phyloP scores from a whole-genome alignment of 1,139 yeast species.

The Blastobotrys illinoisensis region DNA sequence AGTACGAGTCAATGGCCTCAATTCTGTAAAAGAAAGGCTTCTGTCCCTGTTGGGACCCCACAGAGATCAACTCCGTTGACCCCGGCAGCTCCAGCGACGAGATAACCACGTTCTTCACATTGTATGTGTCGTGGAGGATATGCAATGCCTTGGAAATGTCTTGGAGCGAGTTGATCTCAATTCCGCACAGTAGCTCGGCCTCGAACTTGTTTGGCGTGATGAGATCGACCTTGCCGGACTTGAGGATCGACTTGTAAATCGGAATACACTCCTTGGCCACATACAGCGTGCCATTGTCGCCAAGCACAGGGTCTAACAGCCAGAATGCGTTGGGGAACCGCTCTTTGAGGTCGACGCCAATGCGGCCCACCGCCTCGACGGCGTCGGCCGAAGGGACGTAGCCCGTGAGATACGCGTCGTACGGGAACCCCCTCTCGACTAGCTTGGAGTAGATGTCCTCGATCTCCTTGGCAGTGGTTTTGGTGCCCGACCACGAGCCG shows the following conservation, averaged over 20 bases:
- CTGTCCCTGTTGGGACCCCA: slow-evolving; percentile 12
- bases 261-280: slow-evolving; percentile 67
- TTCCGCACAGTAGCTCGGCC: slow-evolving; percentile 63
- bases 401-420: slow-evolving; percentile 65
- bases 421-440: slow-evolving; percentile 39
- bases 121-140: slow-evolving; percentile 45
- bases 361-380: slow-evolving; percentile 44
- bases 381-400: slow-evolving; percentile 60
- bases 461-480: slow-evolving; percentile 40
- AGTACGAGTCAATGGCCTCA: slow-evolving; percentile 61
- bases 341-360: slow-evolving; percentile 32
- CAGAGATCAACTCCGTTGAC: slow-evolving; percentile 34
- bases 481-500: slow-evolving; percentile 48
- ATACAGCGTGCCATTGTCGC: slow-evolving; percentile 81
- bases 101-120: slow-evolving; percentile 60
- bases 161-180: slow-evolving; percentile 39
- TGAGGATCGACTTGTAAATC: slow-evolving; percentile 54
- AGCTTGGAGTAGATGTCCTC: slow-evolving; percentile 44
- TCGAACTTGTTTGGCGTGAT: slow-evolving; percentile 93
- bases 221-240: slow-evolving; percentile 50
- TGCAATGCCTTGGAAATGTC: slow-evolving; percentile 45
- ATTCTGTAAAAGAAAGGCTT: slow-evolving; percentile 41
- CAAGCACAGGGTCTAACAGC: slow-evolving; percentile 89
- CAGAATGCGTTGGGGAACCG: slow-evolving; percentile 38
- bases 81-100: slow-evolving; percentile 47